Evolutionary conservation across 129 eudicot genomes (phyloP).

Genomic region (Lactuca sativa): DNA sequence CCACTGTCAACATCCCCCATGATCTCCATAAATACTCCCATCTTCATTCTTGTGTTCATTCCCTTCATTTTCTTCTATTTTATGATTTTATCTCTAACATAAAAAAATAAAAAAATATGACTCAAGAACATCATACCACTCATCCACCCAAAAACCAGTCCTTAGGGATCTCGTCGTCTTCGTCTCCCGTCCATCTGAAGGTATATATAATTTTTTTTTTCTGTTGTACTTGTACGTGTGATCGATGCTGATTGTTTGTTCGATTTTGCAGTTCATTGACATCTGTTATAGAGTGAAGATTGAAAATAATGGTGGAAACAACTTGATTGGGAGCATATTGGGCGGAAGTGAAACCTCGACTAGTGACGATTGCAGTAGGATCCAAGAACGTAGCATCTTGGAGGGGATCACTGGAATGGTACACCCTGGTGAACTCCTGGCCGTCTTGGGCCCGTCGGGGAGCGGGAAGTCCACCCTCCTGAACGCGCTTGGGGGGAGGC

Average conservation of each 20-base stretch:
- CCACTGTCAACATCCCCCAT: conserved; percentile 37
- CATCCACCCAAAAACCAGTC: not conserved
- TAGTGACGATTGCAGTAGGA: conserved; percentile 18
- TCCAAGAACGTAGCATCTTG: conserved; percentile 55
- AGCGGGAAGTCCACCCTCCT: conserved; percentile 94
- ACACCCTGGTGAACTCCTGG: conserved; percentile 71
- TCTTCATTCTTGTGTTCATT: not conserved
- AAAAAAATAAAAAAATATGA: not conserved
- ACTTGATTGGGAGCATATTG: conserved; percentile 33
- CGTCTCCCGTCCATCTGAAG: conserved; percentile 18
- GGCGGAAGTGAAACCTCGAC: not conserved
- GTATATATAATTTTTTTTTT: too few species aligned
- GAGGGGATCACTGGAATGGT: conserved; percentile 80
- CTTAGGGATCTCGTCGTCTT: not conserved
- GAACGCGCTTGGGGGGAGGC: conserved; percentile 73
- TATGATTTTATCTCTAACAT: not conserved
- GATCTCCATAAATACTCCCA: conserved; percentile 31
- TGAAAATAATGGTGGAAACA: conserved; percentile 21
- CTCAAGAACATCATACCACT: conserved; percentile 6
- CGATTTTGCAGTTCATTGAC: conserved; percentile 61
- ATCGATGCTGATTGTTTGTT: not conserved
- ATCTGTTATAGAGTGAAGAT: conserved; percentile 58
- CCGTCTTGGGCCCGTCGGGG: conserved; percentile 93
- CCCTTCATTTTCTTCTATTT: not conserved
- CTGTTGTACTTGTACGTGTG: too few species aligned